Evolutionary conservation across 768 basidiomycete genomes (phyloP), one percentile per base, ranked within the genome.

Genomic region (Dendrothele bispora): DNA sequence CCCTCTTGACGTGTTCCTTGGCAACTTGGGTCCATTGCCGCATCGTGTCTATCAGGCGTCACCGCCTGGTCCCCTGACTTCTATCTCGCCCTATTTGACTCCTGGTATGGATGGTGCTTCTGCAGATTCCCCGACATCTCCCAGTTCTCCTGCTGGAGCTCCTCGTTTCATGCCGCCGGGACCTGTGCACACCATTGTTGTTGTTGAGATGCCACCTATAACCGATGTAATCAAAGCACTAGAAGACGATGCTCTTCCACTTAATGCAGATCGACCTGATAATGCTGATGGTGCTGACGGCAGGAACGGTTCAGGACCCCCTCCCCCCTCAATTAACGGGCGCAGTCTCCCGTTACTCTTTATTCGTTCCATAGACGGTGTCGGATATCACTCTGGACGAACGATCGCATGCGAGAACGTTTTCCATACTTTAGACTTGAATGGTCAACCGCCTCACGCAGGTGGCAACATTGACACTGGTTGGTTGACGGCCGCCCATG

Each of bases 1-100:
- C n/a, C 82, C 93, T 1, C 75, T 95, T 35, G 86, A 92, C 55
- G 83, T 95, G 17, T 95, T 93, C 68, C 79, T 97, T 7, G 93
- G 94, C 24, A 89, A 87, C 53, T 74, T 95, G 17, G 94, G 94
- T 7, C 94, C 94, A 12, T 77, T 97, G 35, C 77, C 73, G n/a
- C 73, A 83, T 43, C 83, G 88, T 17, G 79, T 86, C 38, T 94
- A 86, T 66, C 86, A 88, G 53, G 80, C 88, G 2, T 72, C 82
- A 30, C 74, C 83, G 34, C 80, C 86, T 7, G 85, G 86, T 10
- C 82, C 85, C 7, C 65, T 89, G 49, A 86, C 84, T 17, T 75
- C 83, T 15, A 63, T 69, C 38, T 61, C 75, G 12, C 59, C 73
- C 35, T 71, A 69, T 36, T 68, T 68, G 32, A 66, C 71, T 38